Evolutionary conservation across 1,139 yeast species (phyloP).

Genomic region (Debaryomycetaceae sp.): DNA sequence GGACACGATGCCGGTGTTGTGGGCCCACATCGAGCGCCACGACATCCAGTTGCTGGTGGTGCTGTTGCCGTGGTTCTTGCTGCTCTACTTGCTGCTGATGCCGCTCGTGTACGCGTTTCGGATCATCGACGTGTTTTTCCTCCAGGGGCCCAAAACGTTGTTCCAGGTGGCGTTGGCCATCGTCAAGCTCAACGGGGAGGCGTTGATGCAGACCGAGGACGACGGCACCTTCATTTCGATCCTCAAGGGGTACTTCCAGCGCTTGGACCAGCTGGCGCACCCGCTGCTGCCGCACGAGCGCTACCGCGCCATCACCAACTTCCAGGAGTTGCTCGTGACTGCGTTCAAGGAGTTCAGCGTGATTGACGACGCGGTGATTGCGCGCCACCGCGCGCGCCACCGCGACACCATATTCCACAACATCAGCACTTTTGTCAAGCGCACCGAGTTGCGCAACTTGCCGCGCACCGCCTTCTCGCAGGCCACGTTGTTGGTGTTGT

Average conservation of each 20-base stretch:
- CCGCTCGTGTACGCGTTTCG: constrained; percentile 92
- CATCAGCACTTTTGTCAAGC: constrained; percentile 83
- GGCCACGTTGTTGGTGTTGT: constrained; percentile 62
- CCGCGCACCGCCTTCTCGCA: constrained; percentile 61
- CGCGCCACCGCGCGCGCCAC: constrained; percentile 63
- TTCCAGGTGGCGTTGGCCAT: constrained; percentile 94
- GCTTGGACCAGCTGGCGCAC: constrained; percentile 76
- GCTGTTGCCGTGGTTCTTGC: constrained; percentile 93
- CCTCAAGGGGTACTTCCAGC: constrained; percentile 74
- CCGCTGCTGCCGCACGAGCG: constrained; percentile 67
- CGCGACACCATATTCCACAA: constrained; percentile 78
- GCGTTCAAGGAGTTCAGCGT: constrained; percentile 88
- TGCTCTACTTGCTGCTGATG: constrained; percentile 87
- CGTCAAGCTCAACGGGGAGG: constrained; percentile 81
- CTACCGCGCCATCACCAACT: constrained; percentile 67
- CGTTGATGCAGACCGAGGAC: constrained; percentile 72
- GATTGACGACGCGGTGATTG: constrained; percentile 71
- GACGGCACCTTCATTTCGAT: constrained; percentile 90
- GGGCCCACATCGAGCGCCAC: constrained; percentile 72
- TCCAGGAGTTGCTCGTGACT: constrained; percentile 85
- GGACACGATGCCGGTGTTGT: constrained; percentile 82
- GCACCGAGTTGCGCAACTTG: constrained; percentile 83
- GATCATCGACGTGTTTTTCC: constrained; percentile 84
- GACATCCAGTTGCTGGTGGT: constrained; percentile 95
- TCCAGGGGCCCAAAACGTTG: constrained; percentile 83